phyloP scores from a whole-genome alignment of 805 yeast species.

The Suhomyces xylopsoci region DNA sequence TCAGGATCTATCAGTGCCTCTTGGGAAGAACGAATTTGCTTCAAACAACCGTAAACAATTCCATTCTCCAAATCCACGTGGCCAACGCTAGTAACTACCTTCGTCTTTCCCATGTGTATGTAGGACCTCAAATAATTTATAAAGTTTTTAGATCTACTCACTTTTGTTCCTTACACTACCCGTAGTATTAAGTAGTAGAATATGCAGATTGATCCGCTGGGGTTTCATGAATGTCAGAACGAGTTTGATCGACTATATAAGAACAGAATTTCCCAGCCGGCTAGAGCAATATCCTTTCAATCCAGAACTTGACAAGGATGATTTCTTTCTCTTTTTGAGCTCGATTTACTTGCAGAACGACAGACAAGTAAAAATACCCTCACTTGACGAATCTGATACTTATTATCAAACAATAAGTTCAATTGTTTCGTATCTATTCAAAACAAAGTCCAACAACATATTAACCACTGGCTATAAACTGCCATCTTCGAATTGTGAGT shows the following conservation, averaged over 20 bases:
- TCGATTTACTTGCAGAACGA: conserved; percentile 5
- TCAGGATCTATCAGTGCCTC: conserved; percentile 11
- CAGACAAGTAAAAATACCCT: background rate
- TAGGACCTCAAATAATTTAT: background rate
- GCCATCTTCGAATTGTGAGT: conserved; percentile 20
- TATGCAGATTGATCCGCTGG: background rate
- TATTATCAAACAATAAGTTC: conserved; percentile 28
- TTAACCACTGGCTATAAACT: conserved; percentile 43
- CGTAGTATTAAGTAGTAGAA: background rate
- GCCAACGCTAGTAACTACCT: conserved; percentile 1
- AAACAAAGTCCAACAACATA: conserved; percentile 31
- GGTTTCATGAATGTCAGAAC: background rate
- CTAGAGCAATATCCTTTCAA: background rate
- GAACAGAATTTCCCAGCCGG: background rate
- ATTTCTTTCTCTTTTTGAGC: background rate
- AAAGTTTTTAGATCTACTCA: background rate
- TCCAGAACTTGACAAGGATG: background rate
- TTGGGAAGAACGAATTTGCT: conserved; percentile 40
- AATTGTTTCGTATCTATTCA: conserved; percentile 31
- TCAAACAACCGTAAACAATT: conserved; percentile 41
- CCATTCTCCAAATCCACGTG: conserved; percentile 48
- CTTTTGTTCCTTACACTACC: background rate
- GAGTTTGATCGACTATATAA: background rate
- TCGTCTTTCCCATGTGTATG: background rate
- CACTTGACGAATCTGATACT: background rate